Conservation (phyloP, 2,329 filamentous ascomycete genomes). For the Penicillium aurantiogriseum region DNA sequence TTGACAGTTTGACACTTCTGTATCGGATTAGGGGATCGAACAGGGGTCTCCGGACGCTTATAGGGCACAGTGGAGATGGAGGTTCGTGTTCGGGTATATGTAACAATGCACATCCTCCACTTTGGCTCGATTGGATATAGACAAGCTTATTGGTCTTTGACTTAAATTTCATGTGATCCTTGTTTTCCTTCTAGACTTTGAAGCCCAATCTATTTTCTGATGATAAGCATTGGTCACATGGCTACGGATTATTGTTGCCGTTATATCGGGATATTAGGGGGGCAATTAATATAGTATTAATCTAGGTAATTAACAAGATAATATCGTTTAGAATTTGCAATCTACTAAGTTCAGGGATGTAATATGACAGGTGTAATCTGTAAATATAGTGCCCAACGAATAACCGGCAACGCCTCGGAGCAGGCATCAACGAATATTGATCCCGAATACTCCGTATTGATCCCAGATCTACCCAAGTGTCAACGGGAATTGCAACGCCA, state of each 20-base stretch:
- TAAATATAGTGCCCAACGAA: background rate
- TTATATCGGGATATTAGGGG: background rate
- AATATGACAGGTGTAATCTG: background rate
- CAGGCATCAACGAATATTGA: background rate
- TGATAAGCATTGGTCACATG: background rate
- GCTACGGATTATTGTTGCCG: background rate
- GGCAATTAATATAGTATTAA: conserved; percentile 5
- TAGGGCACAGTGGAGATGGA: background rate
- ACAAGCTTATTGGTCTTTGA: background rate
- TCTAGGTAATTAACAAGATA: background rate
- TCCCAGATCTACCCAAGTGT: background rate
- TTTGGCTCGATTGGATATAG: background rate
- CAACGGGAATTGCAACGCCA: background rate
- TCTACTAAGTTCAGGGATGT: background rate
- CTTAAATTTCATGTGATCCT: background rate
- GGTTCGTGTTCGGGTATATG: background rate
- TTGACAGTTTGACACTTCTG: background rate
- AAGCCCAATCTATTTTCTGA: background rate
- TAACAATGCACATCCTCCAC: background rate
- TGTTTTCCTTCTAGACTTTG: background rate
- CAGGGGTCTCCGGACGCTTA: background rate
- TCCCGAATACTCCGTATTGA: background rate
- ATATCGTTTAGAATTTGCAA: no score
- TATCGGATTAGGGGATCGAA: background rate
- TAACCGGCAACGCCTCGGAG: background rate